Conservation (phyloP, 192 early-diverging fungal species). For the Physocladia obscura region DNA sequence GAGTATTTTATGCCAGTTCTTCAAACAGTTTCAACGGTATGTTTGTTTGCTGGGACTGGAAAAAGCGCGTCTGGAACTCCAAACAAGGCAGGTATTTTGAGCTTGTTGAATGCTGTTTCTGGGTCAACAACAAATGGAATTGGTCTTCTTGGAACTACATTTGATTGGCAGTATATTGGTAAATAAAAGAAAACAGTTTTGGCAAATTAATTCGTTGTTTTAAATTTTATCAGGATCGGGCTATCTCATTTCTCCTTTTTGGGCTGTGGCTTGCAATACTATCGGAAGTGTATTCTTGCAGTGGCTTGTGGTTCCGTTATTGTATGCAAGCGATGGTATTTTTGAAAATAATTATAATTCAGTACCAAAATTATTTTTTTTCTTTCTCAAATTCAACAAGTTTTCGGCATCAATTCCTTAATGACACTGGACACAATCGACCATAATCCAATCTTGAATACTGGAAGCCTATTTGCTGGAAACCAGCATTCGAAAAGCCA, state of each 20-base stretch:
- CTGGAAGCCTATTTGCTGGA: slow-evolving; percentile 10
- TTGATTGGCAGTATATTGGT: slow-evolving; percentile 27
- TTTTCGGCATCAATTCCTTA: neutral
- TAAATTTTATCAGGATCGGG: too few species aligned
- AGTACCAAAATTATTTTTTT: too few species aligned
- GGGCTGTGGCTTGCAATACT: slow-evolving; percentile 9
- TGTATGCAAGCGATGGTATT: neutral
- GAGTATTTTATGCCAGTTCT: slow-evolving; percentile 11
- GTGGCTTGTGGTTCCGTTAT: neutral
- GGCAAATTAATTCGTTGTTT: too few species aligned
- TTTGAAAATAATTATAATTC: neutral
- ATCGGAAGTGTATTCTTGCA: slow-evolving; percentile 4
- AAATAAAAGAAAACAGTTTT: slow-evolving; percentile 1
- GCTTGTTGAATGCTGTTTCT: neutral
- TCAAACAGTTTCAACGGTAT: neutral
- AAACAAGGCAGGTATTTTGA: neutral
- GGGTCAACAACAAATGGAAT: slow-evolving; percentile 10
- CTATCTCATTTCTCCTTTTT: too few species aligned
- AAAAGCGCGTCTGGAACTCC: too few species aligned
- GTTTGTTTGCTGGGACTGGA: neutral
- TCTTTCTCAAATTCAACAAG: neutral
- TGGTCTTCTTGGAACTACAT: slow-evolving; percentile 18
- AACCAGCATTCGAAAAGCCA: neutral
- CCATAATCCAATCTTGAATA: slow-evolving; percentile 8
- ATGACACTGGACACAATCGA: neutral